These are phyloP conservation scores for Pseudofabraea citricarpa DNA, from an alignment of 2,329 filamentous ascomycete species.

Conservation along the genomic window DNA sequence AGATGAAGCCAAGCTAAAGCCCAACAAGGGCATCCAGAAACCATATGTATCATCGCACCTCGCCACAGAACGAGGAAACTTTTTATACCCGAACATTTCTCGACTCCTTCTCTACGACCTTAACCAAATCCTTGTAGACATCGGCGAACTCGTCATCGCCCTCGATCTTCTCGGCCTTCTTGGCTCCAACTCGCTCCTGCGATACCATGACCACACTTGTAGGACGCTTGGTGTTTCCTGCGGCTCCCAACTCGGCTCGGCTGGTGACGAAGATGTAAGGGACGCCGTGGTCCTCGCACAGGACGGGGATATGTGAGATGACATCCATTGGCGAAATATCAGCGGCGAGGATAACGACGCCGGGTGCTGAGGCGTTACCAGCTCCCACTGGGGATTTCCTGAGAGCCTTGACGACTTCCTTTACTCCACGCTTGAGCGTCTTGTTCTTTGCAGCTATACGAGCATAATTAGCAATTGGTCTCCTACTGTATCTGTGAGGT, in stretches of 20 bases:
- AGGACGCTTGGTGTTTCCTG: constrained; percentile 90
- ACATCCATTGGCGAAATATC: constrained; percentile 99
- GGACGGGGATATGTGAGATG: constrained; percentile 94
- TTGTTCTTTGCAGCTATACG: constrained; percentile 85
- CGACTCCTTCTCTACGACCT: constrained; percentile 62
- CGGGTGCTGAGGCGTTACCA: constrained; percentile 58
- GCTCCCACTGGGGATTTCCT: constrained; percentile 78
- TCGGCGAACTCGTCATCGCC: constrained; percentile 58
- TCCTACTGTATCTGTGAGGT: background rate
- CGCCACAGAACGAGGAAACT: constrained; percentile 2
- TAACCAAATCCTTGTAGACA: constrained; percentile 59
- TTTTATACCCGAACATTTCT: constrained; percentile 36
- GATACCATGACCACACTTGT: constrained; percentile 93
- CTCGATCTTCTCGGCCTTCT: constrained; percentile 35
- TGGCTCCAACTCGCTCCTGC: constrained; percentile 43
- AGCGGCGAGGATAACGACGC: constrained; percentile 86
- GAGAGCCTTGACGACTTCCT: constrained; percentile 97
- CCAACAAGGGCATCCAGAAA: background rate
- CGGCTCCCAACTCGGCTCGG: constrained; percentile 88
- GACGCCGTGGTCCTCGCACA: constrained; percentile 97
- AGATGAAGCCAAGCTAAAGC: background rate
- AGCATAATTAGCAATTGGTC: constrained; percentile 12
- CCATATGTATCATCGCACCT: too few relatives aligned
- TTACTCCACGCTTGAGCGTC: constrained; percentile 94
- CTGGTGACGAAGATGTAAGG: constrained; percentile 94